phyloP scores from a whole-genome alignment of 306 rosid genomes.

The Astragalus glycyphyllos region DNA sequence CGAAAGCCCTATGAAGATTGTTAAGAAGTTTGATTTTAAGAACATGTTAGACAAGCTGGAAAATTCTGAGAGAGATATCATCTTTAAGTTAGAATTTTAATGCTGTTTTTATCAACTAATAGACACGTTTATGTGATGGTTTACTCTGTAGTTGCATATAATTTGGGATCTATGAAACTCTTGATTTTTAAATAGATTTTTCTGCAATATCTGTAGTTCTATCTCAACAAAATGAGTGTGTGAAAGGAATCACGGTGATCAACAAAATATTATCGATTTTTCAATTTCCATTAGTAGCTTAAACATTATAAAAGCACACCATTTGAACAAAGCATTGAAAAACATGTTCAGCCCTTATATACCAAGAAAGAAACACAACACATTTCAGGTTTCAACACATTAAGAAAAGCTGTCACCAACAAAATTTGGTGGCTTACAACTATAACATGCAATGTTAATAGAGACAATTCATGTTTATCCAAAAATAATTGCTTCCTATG shows the following conservation, averaged over 20 bases:
- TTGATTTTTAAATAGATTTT: too few relatives aligned
- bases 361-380: neutral
- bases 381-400: neutral
- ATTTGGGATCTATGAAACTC: too few relatives aligned
- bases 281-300: too few relatives aligned
- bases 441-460: neutral
- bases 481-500: conserved; percentile 42
- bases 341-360: too few relatives aligned
- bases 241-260: too few relatives aligned
- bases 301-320: too few relatives aligned
- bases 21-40: conserved; percentile 16
- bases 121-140: neutral
- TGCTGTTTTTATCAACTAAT: too few relatives aligned
- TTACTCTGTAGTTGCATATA: too few relatives aligned
- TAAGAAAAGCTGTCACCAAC: neutral
- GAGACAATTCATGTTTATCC: conserved; percentile 42
- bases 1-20: neutral
- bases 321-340: too few relatives aligned
- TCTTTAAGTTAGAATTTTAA: too few relatives aligned
- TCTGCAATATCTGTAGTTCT: neutral
- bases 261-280: too few relatives aligned
- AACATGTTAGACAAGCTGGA: conserved; percentile 12
- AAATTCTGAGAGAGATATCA: too few relatives aligned
- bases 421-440: conserved; percentile 24
- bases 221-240: neutral